Evolutionary conservation across 257 asterid genomes (phyloP), one percentile per base, ranked within the genome.

Genomic region (Fraxinus anomala): DNA sequence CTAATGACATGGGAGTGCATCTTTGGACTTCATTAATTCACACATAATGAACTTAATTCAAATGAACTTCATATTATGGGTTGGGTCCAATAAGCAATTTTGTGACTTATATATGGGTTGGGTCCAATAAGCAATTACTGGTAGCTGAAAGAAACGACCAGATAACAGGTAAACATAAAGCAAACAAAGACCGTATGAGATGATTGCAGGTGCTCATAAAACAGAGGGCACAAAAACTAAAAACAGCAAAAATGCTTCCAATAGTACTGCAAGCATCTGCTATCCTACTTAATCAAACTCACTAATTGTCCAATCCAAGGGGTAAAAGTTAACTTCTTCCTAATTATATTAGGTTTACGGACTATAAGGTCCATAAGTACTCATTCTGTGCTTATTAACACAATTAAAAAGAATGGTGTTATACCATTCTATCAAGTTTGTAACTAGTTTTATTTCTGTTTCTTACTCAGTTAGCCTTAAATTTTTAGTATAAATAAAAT

Each of bases 71-170:
- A 26, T 26, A 26, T 0, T 26, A 26, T 26, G 28, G 28, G 28
- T 26, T 26, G 28, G 28, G 28, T 26, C 28, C 28, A 26, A 26
- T 26, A 26, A 26, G 28, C 28, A 26, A 26, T 26, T 47, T 16
- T 47, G 59, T 47, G 16, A 16, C 59, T 14, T 47, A 1, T 14
- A 42, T 12, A 42, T 11, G 51, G 51, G 51, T 42, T 0, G 16
- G 17, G 59, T 47, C 17, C 59, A 47, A 16, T 14, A 16, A 47
- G n/a, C 59, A 47, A 42, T 47, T 16, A 33, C 28, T 26, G 30
- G 68, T 17, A 76, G 68, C 76, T 72, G 36, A 80, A 61, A 12
- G 61, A n/a, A n/a, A 34, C 67, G 70, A 10, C 24, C 28, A 21
- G 11, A 36, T 51, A 47, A 73, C 36, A 49, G 72, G 68, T 33